Base-by-base conservation (phyloP, 768 basidiomycete species). In the Mycena galopus region DNA sequence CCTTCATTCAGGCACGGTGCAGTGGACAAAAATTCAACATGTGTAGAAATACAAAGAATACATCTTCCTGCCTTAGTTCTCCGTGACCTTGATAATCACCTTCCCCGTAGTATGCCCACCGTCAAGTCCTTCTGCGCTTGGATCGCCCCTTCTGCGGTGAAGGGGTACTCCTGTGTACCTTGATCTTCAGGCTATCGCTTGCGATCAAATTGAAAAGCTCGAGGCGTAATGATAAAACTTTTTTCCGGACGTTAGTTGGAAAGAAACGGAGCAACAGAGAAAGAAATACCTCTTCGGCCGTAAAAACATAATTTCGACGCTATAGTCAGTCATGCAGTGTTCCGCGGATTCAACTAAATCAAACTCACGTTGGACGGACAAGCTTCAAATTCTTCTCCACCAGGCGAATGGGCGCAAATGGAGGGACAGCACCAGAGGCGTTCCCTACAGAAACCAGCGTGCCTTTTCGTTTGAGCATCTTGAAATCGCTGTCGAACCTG, bases 371-470 rank as follows among this genome's bases (percentile, higher is more conserved):
- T 23, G 95, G 94, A 35, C 94, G 90, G 58, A 90, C 74, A 12
- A 95, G 83, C 75, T 91, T 94, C 74, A 97, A 78, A 75, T 97
- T 97, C 86, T 96, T 99, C 70, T 91, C 87, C 0, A 86, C 83
- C 16, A 99, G 89, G 76, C 89, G 93, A 57, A 94, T 82, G 0
- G 93, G 88, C 4, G 92, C 82, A 78, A 98, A 91, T 0, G 94
- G 92, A 33, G 90, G 89, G 3, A 95, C 93, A 9, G 92, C 82
- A 2, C 96, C 96, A 7, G 96, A 97, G 0, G 97, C 95, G 77
- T 98, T 99, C 0, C 98, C 98, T 65, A 96, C 89, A 11, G 91
- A 92, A 17, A 98, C 94, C 44, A 98, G 87, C 0, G 96, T 97
- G 4, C 95, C 97, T 80, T 97, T 98, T 50, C 95, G 87, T 75